Evolutionary conservation across 1,284 basidiomycete species (phyloP).

Genomic region (Gastroboletus turbinatus): DNA sequence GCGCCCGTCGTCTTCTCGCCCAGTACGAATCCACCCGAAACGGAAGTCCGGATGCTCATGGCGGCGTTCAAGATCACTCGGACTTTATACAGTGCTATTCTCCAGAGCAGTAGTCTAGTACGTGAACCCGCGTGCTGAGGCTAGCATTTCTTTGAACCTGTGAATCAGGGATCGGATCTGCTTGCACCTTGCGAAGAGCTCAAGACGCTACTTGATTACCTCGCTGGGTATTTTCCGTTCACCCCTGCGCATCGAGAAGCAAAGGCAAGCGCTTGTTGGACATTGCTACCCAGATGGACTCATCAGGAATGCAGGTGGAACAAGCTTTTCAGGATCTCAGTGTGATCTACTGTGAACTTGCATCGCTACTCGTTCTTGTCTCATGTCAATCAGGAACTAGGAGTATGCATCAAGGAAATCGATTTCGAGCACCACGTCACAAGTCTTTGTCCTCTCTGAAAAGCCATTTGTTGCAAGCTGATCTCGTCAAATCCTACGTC

Average conservation of each 20-base stretch:
- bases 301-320: conserved; percentile 44
- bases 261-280: conserved; percentile 44
- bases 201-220: conserved; percentile 61
- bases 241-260: conserved; percentile 47
- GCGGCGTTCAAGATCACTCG: conserved; percentile 63
- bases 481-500: conserved; percentile 70
- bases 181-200: conserved; percentile 46
- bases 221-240: conserved; percentile 86
- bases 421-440: conserved; percentile 4
- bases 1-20: conserved; percentile 81
- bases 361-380: conserved; percentile 59
- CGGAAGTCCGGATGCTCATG: conserved; percentile 63
- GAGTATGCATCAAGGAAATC: conserved; percentile 9
- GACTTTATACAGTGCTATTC: conserved; percentile 64
- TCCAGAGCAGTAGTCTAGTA: conserved; percentile 38
- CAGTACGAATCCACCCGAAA: conserved; percentile 50
- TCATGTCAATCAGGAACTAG: conserved; percentile 22
- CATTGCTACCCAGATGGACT: conserved; percentile 1
- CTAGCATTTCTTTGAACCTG: neutral
- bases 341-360: conserved; percentile 74
- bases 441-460: conserved; percentile 8
- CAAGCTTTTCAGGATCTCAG: conserved; percentile 69
- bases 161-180: conserved; percentile 24
- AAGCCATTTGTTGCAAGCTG: conserved; percentile 39
- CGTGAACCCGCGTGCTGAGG: conserved; percentile 6